Conservation (phyloP, 2,329 filamentous ascomycete genomes). For the Sporothrix mexicana region DNA sequence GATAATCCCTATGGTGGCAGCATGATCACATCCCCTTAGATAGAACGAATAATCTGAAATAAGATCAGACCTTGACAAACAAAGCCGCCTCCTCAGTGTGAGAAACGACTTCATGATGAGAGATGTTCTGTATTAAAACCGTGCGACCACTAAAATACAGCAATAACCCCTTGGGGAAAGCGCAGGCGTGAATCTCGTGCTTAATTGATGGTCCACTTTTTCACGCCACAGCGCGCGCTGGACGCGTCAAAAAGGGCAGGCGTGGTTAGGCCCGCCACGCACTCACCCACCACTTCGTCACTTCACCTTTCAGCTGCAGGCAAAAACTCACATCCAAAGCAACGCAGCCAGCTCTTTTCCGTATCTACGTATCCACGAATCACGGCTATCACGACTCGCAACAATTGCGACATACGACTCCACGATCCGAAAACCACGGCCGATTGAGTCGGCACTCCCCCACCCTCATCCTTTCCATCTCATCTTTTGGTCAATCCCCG, state of each 20-base stretch:
- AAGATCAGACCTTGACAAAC: not conserved
- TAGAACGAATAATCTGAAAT: not conserved
- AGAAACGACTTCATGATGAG: not conserved
- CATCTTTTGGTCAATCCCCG: not conserved
- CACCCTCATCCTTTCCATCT: not conserved
- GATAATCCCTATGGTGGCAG: not conserved
- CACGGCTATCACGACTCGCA: not conserved
- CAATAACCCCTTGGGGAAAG: not conserved
- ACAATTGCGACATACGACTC: too few relatives aligned
- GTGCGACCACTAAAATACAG: not conserved
- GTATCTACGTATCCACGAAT: not conserved
- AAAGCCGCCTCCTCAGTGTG: not conserved
- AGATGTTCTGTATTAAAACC: not conserved
- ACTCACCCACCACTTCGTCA: conserved; percentile 5
- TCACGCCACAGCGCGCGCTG: conserved; percentile 21
- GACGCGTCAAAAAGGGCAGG: conserved; percentile 15
- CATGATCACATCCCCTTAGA: not conserved
- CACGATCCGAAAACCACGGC: not conserved
- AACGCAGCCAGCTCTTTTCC: not conserved
- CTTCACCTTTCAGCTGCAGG: conserved; percentile 8
- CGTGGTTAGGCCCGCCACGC: not conserved
- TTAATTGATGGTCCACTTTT: conserved; percentile 27
- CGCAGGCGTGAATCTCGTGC: not conserved
- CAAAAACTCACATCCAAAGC: conserved; percentile 17
- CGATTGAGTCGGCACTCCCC: not conserved